Conservation (phyloP, 148 eudicot species). For the Cornus kousa region DNA sequence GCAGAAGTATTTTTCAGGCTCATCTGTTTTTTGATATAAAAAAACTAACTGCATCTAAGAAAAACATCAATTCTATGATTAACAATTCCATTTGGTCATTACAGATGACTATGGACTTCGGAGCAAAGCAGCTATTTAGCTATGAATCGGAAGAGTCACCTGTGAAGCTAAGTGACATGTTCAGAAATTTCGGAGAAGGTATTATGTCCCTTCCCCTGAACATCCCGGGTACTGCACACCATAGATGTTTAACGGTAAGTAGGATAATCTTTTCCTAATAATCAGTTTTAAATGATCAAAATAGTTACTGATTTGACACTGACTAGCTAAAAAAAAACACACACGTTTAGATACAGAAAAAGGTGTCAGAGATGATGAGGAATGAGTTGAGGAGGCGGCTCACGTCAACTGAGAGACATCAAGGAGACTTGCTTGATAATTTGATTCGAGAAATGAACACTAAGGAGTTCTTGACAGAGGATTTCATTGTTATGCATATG, state of each 20-base stretch:
- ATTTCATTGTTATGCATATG: constrained; percentile 25
- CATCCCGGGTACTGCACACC: constrained; percentile 33
- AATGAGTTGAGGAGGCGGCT: constrained; percentile 15
- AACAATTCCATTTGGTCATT: not conserved
- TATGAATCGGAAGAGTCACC: constrained; percentile 23
- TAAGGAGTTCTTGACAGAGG: constrained; percentile 20
- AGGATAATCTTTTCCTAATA: not conserved
- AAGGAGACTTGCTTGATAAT: constrained; percentile 22
- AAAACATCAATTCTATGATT: no score
- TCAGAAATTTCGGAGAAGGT: constrained; percentile 23
- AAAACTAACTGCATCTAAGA: no score
- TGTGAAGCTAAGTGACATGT: constrained; percentile 21
- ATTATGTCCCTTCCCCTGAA: constrained; percentile 31
- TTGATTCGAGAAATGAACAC: constrained; percentile 24
- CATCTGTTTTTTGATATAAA: no score
- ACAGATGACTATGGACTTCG: constrained; percentile 25
- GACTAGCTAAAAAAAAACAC: no score
- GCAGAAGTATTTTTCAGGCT: constrained; percentile 7
- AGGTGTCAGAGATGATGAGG: constrained; percentile 18
- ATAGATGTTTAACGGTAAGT: constrained; percentile 32
- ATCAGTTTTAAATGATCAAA: not conserved
- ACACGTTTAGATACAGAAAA: constrained; percentile 17
- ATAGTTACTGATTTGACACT: not conserved
- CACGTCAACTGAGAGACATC: constrained; percentile 5
- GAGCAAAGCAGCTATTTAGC: constrained; percentile 20